These are phyloP conservation scores for Chrysoporthe cubensis DNA, from an alignment of 2,329 filamentous ascomycete species.

Conservation along the genomic window DNA sequence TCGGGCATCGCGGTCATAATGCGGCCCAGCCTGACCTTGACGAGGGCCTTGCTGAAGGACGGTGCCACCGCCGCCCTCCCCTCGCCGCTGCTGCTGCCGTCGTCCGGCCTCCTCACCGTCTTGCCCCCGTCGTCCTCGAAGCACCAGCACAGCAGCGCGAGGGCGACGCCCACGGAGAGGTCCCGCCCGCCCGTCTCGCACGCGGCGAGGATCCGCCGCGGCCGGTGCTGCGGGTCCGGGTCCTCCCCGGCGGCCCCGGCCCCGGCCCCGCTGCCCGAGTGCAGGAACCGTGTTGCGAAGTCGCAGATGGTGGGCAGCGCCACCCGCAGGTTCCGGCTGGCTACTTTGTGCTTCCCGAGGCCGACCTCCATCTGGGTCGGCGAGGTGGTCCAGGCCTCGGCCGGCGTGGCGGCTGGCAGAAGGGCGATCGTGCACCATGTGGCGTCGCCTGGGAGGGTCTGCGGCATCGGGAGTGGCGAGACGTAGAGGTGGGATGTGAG, in stretches of 20 bases:
- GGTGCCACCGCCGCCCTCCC: neutral
- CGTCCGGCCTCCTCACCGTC: slow-evolving; percentile 32
- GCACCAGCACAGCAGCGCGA: slow-evolving; percentile 76
- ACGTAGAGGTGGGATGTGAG: slow-evolving; percentile 35
- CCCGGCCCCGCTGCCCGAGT: neutral
- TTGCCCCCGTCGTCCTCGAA: slow-evolving; percentile 65
- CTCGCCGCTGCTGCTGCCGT: slow-evolving; percentile 28
- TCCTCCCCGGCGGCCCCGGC: neutral
- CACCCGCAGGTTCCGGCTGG: slow-evolving; percentile 79
- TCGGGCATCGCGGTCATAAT: slow-evolving; percentile 79
- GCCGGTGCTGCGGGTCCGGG: neutral
- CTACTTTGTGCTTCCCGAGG: slow-evolving; percentile 74
- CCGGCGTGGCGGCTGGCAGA: slow-evolving; percentile 46
- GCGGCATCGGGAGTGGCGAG: slow-evolving; percentile 25
- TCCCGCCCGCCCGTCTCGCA: slow-evolving; percentile 78
- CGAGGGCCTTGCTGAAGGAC: slow-evolving; percentile 71
- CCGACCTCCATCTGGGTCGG: slow-evolving; percentile 57
- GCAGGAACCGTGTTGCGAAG: slow-evolving; percentile 54
- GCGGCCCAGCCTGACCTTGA: slow-evolving; percentile 78
- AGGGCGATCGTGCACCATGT: slow-evolving; percentile 49
- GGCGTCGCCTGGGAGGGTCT: neutral
- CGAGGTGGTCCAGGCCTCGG: slow-evolving; percentile 46
- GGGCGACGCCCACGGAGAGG: slow-evolving; percentile 74
- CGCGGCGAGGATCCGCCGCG: slow-evolving; percentile 58
- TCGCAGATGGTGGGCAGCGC: slow-evolving; percentile 66